These are phyloP conservation scores for Mortierella sp. DNA, from an alignment of 371 early-diverging fungal genomes.

Conservation along the genomic window DNA sequence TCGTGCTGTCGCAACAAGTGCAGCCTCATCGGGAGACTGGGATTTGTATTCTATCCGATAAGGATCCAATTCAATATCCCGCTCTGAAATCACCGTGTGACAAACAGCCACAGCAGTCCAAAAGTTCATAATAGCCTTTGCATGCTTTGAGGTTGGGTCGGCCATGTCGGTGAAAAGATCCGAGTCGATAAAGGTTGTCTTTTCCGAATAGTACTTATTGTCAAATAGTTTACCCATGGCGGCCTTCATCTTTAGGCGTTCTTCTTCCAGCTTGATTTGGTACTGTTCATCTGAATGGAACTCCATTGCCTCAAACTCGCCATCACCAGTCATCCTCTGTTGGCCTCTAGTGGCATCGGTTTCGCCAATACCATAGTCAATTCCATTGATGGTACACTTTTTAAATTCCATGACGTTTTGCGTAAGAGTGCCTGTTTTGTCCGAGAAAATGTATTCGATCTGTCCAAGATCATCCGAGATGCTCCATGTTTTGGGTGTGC, in stretches of 20 bases:
- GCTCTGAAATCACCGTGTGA: constrained; percentile 79
- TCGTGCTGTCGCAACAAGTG: constrained; percentile 88
- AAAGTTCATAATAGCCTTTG: constrained; percentile 74
- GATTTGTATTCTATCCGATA: constrained; percentile 82
- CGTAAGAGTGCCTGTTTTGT: constrained; percentile 98
- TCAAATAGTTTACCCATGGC: constrained; percentile 52
- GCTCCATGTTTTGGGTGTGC: constrained; percentile 91
- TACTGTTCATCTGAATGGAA: constrained; percentile 33
- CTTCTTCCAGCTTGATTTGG: constrained; percentile 29
- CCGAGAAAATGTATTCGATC: constrained; percentile 95
- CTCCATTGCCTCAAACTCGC: constrained; percentile 45
- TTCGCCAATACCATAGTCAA: constrained; percentile 77
- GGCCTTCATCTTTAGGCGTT: constrained; percentile 50
- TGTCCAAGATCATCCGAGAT: constrained; percentile 88
- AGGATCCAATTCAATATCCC: constrained; percentile 57
- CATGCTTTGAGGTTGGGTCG: constrained; percentile 59
- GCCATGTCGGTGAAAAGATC: constrained; percentile 52
- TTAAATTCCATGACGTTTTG: constrained; percentile 95
- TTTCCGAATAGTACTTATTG: constrained; percentile 53
- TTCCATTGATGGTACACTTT: constrained; percentile 88
- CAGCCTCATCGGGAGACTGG: constrained; percentile 95
- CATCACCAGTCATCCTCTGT: constrained; percentile 50
- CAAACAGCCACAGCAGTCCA: constrained; percentile 82
- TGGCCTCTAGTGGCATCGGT: constrained; percentile 55
- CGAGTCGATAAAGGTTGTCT: constrained; percentile 56